Conservation (phyloP, 805 yeast genomes). For the Lachancea mirantina region DNA sequence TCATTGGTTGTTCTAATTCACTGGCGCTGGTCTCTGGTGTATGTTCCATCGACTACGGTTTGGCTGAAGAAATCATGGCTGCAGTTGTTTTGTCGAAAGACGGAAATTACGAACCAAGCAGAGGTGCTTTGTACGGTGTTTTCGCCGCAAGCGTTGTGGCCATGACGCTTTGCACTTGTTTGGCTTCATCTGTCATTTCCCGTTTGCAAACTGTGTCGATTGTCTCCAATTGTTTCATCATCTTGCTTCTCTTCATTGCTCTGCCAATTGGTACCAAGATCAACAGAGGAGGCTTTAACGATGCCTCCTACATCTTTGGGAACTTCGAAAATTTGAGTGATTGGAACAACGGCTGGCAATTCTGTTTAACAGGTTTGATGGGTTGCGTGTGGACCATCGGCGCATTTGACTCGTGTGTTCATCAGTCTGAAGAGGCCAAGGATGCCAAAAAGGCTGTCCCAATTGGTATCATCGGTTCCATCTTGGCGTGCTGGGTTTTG, state of each 20-base stretch:
- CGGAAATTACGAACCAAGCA: slow-evolving; percentile 43
- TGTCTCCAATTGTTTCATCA: slow-evolving; percentile 41
- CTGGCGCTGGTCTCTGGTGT: slow-evolving; percentile 53
- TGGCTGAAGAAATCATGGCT: slow-evolving; percentile 46
- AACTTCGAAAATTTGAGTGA: slow-evolving; percentile 40
- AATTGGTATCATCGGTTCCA: slow-evolving; percentile 52
- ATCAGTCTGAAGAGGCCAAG: slow-evolving; percentile 63
- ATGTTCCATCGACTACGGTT: slow-evolving; percentile 55
- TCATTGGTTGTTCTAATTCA: slow-evolving; percentile 55
- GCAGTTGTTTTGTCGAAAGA: slow-evolving; percentile 40
- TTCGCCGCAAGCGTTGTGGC: slow-evolving; percentile 48
- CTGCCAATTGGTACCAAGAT: slow-evolving; percentile 44
- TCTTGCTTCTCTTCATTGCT: slow-evolving; percentile 48
- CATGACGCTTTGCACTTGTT: slow-evolving; percentile 43
- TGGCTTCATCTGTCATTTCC: slow-evolving; percentile 47
- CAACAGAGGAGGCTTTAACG: slow-evolving; percentile 33
- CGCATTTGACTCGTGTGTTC: slow-evolving; percentile 63
- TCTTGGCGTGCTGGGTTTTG: slow-evolving; percentile 45
- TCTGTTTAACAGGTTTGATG: slow-evolving; percentile 44
- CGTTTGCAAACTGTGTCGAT: slow-evolving; percentile 50
- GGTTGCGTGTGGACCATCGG: slow-evolving; percentile 71
- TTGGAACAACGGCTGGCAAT: slow-evolving; percentile 56
- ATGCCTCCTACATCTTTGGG: slow-evolving; percentile 48
- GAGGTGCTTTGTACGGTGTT: slow-evolving; percentile 49
- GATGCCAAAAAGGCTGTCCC: slow-evolving; percentile 59